Conservation (phyloP, 2,329 filamentous ascomycete species). For the Escovopsis sp. region DNA sequence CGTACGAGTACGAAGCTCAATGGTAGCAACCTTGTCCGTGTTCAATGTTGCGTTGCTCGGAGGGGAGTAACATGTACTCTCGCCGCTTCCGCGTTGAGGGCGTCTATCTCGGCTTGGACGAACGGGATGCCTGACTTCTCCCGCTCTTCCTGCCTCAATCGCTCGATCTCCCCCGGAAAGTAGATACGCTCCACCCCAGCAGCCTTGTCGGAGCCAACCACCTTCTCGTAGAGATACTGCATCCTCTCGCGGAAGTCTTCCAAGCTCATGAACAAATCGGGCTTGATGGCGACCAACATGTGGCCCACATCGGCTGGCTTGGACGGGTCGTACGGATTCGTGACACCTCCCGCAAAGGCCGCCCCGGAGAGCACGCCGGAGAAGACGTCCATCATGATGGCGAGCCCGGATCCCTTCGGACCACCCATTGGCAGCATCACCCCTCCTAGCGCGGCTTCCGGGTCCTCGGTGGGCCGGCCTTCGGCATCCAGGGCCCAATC, state of each 20-base stretch:
- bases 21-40: too few species aligned
- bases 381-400: slow-evolving; percentile 84
- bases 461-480: slow-evolving; percentile 56
- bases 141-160: slow-evolving; percentile 35
- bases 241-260: slow-evolving; percentile 54
- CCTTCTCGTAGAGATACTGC: slow-evolving; percentile 37
- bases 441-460: slow-evolving; percentile 53
- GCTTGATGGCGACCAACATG: slow-evolving; percentile 58
- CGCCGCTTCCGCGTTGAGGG: slow-evolving; percentile 38
- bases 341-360: slow-evolving; percentile 66
- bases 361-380: slow-evolving; percentile 64
- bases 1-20: background rate
- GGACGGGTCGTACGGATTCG: slow-evolving; percentile 59
- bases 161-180: slow-evolving; percentile 49
- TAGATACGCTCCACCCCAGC: slow-evolving; percentile 43
- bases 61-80: slow-evolving; percentile 22
- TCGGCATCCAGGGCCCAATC: slow-evolving; percentile 66
- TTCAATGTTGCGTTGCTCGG: background rate
- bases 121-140: slow-evolving; percentile 43
- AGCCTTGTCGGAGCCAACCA: slow-evolving; percentile 39
- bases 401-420: slow-evolving; percentile 62
- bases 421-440: slow-evolving; percentile 82
- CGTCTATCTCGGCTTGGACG: slow-evolving; percentile 39
- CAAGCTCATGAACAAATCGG: slow-evolving; percentile 57
- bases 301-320: slow-evolving; percentile 58